These are phyloP conservation scores for Phytophthora pisi DNA, from an alignment of 352 stramenopile genomes.

Conservation along the genomic window DNA sequence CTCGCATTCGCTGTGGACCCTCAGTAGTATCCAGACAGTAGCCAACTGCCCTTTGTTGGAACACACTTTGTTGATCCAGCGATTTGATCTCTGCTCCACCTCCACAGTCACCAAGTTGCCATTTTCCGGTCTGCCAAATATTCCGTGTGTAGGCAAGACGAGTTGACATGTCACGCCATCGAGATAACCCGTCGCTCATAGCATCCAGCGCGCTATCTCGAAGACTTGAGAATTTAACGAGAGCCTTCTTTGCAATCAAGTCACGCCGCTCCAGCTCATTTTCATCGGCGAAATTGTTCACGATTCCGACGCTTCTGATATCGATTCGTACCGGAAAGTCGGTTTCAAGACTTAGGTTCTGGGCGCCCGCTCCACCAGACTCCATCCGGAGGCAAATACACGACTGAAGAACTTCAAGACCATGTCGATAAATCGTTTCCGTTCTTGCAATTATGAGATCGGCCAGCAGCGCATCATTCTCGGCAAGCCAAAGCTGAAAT, in stretches of 20 bases:
- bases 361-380: slow-evolving; percentile 1
- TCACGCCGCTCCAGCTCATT: slow-evolving; percentile 26
- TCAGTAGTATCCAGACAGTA: slow-evolving; percentile 59
- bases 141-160: slow-evolving; percentile 47
- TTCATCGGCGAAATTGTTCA: slow-evolving; percentile 17
- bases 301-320: slow-evolving; percentile 4
- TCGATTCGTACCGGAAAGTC: slow-evolving; percentile 44
- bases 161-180: slow-evolving; percentile 43
- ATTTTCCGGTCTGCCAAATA: slow-evolving; percentile 50
- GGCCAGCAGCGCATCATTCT: slow-evolving; percentile 65
- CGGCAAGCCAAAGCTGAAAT: slow-evolving; percentile 82
- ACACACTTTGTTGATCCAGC: slow-evolving; percentile 43
- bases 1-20: slow-evolving; percentile 54
- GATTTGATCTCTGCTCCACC: not conserved
- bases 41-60: slow-evolving; percentile 45
- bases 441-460: slow-evolving; percentile 72
- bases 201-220: slow-evolving; percentile 42
- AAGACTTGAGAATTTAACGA: slow-evolving; percentile 49
- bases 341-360: slow-evolving; percentile 41
- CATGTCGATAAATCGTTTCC: slow-evolving; percentile 60
- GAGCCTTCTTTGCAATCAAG: slow-evolving; percentile 39
- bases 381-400: slow-evolving; percentile 45
- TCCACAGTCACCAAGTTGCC: slow-evolving; percentile 17
- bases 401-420: slow-evolving; percentile 60
- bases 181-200: slow-evolving; percentile 42